Percentiles rank a stretch among this genome's conserved stretches.
phyloP scores from a whole-genome alignment of 495 filamentous ascomycete genomes.

The Aspergillus bridgeri region DNA sequence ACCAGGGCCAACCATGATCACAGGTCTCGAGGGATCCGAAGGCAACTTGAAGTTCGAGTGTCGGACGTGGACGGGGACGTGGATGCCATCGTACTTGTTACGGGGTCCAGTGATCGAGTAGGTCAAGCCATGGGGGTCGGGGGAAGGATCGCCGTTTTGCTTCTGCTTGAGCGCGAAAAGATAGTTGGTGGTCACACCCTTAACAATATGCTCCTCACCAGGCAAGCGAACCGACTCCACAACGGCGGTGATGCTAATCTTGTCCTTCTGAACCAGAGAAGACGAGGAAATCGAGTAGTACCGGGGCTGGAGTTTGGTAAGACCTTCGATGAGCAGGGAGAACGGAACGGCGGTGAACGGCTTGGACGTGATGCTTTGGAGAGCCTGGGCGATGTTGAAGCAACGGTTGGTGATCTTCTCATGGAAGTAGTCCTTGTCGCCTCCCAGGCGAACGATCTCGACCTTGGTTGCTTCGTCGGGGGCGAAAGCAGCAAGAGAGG shows the following conservation, averaged over 20 bases:
- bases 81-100: constrained; percentile 96
- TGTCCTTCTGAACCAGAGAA: constrained; percentile 87
- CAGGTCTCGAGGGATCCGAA: constrained; percentile 86
- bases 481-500: constrained; percentile 82
- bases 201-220: constrained; percentile 75
- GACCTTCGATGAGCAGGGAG: constrained; percentile 88
- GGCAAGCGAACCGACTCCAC: constrained; percentile 80
- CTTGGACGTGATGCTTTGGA: constrained; percentile 70
- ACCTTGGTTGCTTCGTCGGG: constrained; percentile 79
- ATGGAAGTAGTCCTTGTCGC: constrained; percentile 95
- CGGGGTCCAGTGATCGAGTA: constrained; percentile 88
- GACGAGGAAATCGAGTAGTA: constrained; percentile 99
- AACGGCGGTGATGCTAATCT: constrained; percentile 91
- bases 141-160: constrained; percentile 85
- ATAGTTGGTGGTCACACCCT: constrained; percentile 97
- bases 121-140: constrained; percentile 80
- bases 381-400: constrained; percentile 85
- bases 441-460: constrained; percentile 83
- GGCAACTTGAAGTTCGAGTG: constrained; percentile 99
- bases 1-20: constrained; percentile 95
- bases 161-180: constrained; percentile 94
- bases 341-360: constrained; percentile 85
- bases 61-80: constrained; percentile 91
- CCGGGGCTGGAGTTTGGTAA: constrained; percentile 92
- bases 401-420: constrained; percentile 77